A percentile compares a stretch with the other conserved stretches of the same genome.
Conservation (phyloP, 176 grass and related monocot species). For the Thalia dealbata region DNA sequence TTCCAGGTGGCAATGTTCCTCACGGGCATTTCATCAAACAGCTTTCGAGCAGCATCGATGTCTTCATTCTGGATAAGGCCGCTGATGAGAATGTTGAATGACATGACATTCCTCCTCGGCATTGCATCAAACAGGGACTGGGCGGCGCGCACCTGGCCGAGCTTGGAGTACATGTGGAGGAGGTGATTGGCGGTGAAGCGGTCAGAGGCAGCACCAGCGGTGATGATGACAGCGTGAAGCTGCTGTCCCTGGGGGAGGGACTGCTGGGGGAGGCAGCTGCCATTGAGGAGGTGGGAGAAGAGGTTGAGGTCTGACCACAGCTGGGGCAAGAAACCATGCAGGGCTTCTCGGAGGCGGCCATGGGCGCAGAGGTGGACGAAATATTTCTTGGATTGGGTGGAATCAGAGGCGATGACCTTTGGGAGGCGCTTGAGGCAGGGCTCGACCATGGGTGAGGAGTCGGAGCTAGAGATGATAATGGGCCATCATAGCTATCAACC, state of each 20-base stretch:
- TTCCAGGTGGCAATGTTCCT: conserved; percentile 59
- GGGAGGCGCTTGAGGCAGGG: too few relatives aligned
- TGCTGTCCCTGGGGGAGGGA: conserved; percentile 34
- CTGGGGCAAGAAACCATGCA: conserved; percentile 25
- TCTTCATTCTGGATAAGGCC: conserved; percentile 36
- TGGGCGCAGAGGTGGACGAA: conserved; percentile 36
- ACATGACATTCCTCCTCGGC: conserved; percentile 44
- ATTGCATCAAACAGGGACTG: conserved; percentile 35
- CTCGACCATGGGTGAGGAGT: background rate
- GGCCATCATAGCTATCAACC: too few relatives aligned
- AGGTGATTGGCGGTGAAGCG: conserved; percentile 62
- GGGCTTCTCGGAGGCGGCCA: conserved; percentile 37
- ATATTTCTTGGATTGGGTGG: background rate
- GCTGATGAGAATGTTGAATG: conserved; percentile 53
- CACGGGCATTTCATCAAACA: conserved; percentile 49
- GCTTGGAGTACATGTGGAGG: conserved; percentile 35
- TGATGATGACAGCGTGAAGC: conserved; percentile 38
- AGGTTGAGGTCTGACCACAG: conserved; percentile 28
- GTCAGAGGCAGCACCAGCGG: conserved; percentile 30
- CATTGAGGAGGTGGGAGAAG: conserved; percentile 36
- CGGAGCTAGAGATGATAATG: too few relatives aligned
- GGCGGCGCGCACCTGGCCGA: conserved; percentile 21
- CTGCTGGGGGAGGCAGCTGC: conserved; percentile 13
- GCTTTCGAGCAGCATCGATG: conserved; percentile 14
- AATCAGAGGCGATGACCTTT: background rate